phyloP scores from a whole-genome alignment of 2,329 filamentous ascomycete species.

The Atkinsonella hypoxylon region DNA sequence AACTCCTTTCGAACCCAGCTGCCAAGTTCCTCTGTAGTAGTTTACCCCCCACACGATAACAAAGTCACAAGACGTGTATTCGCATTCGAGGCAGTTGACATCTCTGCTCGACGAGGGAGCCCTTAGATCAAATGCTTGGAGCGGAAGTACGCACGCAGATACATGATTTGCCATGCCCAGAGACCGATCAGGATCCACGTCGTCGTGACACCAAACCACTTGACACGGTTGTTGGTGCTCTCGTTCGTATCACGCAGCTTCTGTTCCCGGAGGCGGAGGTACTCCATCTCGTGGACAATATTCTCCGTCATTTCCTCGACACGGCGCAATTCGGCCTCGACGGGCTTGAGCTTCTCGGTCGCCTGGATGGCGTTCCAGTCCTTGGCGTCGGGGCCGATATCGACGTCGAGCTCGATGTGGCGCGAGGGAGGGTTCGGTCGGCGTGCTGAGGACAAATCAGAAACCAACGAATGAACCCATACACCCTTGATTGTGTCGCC shows the following conservation, averaged over 20 bases:
- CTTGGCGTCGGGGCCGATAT: conserved; percentile 93
- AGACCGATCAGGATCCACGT: conserved; percentile 83
- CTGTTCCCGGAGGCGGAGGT: conserved; percentile 80
- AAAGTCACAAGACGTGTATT: no score
- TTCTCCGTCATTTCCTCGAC: conserved; percentile 86
- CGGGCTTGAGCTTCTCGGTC: conserved; percentile 92
- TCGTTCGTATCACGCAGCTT: conserved; percentile 97
- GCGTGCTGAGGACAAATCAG: conserved; percentile 16
- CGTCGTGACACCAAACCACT: conserved; percentile 94
- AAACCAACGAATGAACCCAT: no score
- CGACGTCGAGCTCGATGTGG: conserved; percentile 82
- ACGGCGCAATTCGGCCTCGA: conserved; percentile 86
- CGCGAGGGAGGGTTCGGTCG: conserved; percentile 43
- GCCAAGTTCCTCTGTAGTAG: no score
- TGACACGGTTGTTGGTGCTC: conserved; percentile 97
- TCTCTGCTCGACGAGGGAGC: no score
- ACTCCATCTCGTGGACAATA: conserved; percentile 92
- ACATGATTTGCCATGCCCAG: conserved; percentile 95
- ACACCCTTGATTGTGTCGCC: no score
- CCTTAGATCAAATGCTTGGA: conserved; percentile 29
- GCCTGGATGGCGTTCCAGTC: conserved; percentile 97
- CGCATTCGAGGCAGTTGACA: no score
- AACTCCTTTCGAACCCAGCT: no score
- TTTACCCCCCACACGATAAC: no score
- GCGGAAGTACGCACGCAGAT: conserved; percentile 94